Evolutionary conservation across 2,329 filamentous ascomycete genomes (phyloP).

Genomic region (Cladosporium sp.): DNA sequence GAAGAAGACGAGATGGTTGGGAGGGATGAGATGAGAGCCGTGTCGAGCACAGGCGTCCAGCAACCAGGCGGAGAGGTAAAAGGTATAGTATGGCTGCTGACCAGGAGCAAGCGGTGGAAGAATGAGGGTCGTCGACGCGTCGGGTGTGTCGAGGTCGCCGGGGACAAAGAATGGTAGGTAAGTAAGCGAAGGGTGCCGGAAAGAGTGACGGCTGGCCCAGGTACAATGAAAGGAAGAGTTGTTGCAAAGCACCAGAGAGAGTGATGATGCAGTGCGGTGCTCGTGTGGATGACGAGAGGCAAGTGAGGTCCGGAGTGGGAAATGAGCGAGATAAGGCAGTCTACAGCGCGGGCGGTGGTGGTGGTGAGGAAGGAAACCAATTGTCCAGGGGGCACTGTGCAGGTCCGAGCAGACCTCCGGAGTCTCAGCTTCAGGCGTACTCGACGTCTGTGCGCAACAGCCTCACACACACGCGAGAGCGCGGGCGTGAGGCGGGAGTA

Average conservation of each 20-base stretch:
- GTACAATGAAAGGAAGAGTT: conserved; percentile 31
- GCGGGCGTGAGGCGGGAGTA: not conserved
- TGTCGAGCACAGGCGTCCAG: conserved; percentile 23
- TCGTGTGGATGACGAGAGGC: conserved; percentile 20
- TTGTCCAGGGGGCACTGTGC: conserved; percentile 5
- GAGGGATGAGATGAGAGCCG: conserved; percentile 31
- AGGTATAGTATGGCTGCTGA: conserved; percentile 17
- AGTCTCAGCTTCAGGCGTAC: conserved; percentile 11
- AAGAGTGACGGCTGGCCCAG: conserved; percentile 35
- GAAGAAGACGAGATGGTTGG: conserved; percentile 20
- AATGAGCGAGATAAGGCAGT: conserved; percentile 19
- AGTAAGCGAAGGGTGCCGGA: conserved; percentile 35
- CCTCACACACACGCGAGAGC: conserved; percentile 6
- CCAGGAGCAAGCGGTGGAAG: conserved; percentile 14
- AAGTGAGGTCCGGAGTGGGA: conserved; percentile 17
- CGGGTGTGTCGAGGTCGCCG: conserved; percentile 4
- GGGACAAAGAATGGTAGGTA: conserved; percentile 30
- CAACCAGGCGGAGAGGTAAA: conserved; percentile 21
- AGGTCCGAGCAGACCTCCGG: conserved; percentile 1
- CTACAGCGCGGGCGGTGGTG: conserved; percentile 8
- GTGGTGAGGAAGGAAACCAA: conserved; percentile 14
- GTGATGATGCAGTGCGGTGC: conserved; percentile 32
- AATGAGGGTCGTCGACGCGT: conserved; percentile 17
- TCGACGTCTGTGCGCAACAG: not conserved
- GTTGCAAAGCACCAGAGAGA: conserved; percentile 36